Percentiles rank a stretch among this genome's conserved stretches.
phyloP scores from a whole-genome alignment of 2,329 filamentous ascomycete species.

The Microsporum ferrugineum region DNA sequence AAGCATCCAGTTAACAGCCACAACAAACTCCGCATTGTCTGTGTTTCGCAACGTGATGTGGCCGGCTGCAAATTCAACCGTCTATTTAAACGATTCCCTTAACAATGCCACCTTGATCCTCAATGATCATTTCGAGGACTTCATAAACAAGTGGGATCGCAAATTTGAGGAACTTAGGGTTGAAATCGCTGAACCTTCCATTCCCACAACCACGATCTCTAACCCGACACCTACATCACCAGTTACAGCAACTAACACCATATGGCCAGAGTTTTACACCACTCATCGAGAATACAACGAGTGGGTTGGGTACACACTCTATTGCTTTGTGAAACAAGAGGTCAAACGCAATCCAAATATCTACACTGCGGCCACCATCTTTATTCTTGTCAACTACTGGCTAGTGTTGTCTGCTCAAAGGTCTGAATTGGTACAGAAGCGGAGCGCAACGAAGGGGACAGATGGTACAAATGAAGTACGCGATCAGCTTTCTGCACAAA shows the following conservation, averaged over 20 bases:
- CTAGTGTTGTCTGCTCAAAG: background rate
- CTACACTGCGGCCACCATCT: conserved; percentile 3
- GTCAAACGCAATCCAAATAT: conserved; percentile 6
- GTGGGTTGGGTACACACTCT: conserved; percentile 5
- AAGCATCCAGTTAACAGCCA: conserved; percentile 16
- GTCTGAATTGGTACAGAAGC: background rate
- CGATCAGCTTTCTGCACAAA: background rate
- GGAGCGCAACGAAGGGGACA: background rate
- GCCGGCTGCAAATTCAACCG: background rate
- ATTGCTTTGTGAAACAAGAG: conserved; percentile 2
- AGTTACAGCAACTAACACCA: background rate
- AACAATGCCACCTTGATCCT: background rate
- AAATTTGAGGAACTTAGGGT: background rate
- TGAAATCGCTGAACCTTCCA: background rate
- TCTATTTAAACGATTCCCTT: background rate
- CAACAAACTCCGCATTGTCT: conserved; percentile 9
- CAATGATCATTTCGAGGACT: background rate
- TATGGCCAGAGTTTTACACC: background rate
- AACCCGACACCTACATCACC: background rate
- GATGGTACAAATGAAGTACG: background rate
- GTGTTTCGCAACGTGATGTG: background rate
- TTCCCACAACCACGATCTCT: background rate
- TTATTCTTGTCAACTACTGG: background rate
- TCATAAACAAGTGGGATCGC: background rate
- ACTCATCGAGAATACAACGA: conserved; percentile 5